phyloP scores from a whole-genome alignment of 1,284 basidiomycete genomes.

The Trichosporon sp. region DNA sequence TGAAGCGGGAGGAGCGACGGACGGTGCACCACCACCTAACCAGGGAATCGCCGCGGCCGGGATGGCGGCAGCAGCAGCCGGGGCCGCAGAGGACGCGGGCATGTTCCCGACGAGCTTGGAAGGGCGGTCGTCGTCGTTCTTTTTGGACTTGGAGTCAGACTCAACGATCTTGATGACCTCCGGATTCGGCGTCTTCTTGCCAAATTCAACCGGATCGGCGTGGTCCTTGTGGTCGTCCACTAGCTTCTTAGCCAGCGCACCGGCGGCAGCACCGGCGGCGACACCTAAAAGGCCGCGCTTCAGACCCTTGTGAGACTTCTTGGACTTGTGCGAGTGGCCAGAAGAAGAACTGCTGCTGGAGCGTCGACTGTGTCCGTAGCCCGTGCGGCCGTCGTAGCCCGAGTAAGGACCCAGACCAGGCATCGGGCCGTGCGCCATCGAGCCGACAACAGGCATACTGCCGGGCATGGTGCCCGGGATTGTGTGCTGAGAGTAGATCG shows the following conservation, averaged over 20 bases:
- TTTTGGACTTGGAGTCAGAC: not conserved
- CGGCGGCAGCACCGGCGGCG: conserved; percentile 2
- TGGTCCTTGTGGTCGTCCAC: conserved; percentile 17
- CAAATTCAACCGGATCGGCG: conserved; percentile 12
- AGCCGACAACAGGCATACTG: conserved; percentile 2
- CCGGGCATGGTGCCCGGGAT: conserved; percentile 8
- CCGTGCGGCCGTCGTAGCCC: not conserved
- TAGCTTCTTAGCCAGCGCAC: conserved; percentile 7
- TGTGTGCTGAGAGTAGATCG: conserved; percentile 12
- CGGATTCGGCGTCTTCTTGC: not conserved
- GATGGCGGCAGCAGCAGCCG: not conserved
- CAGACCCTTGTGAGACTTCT: conserved; percentile 5
- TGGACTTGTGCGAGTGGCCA: not conserved
- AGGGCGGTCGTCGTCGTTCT: not conserved
- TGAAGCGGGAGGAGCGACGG: not conserved
- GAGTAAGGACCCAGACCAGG: conserved; percentile 6
- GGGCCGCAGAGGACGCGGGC: not conserved
- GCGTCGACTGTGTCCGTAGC: conserved; percentile 14
- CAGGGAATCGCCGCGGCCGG: conserved; percentile 1
- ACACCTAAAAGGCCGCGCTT: conserved; percentile 4
- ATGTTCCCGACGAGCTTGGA: conserved; percentile 4
- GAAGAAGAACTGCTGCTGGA: conserved; percentile 8
- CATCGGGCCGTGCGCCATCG: conserved; percentile 14
- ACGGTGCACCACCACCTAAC: not conserved
- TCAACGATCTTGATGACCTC: conserved; percentile 17